Conservation (phyloP, 805 yeast genomes). For the Schwanniomyces sp. region DNA sequence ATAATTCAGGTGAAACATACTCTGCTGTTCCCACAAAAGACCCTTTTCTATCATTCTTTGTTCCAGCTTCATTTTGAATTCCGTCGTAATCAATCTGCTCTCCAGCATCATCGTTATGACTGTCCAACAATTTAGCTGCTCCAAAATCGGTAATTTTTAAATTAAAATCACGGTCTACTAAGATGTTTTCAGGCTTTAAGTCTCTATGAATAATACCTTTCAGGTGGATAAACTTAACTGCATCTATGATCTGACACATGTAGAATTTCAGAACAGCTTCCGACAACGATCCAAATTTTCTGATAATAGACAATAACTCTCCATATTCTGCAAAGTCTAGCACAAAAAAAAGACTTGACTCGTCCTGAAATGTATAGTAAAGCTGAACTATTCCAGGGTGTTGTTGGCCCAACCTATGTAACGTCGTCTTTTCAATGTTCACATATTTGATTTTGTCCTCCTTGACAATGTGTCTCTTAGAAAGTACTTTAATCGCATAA, state of each 20-base stretch:
- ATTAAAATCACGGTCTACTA: slow-evolving; percentile 82
- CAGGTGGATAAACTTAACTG: slow-evolving; percentile 83
- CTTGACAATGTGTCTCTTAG: slow-evolving; percentile 88
- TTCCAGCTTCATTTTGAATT: slow-evolving; percentile 19
- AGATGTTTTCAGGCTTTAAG: slow-evolving; percentile 89
- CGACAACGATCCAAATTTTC: slow-evolving; percentile 73
- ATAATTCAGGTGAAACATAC: slow-evolving; percentile 89
- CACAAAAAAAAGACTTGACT: slow-evolving; percentile 82
- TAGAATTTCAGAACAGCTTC: slow-evolving; percentile 78
- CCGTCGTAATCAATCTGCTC: slow-evolving; percentile 31
- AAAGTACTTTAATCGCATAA: slow-evolving; percentile 88
- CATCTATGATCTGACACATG: slow-evolving; percentile 84
- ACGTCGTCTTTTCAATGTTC: slow-evolving; percentile 88
- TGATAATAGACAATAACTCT: slow-evolving; percentile 79
- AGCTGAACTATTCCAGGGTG: slow-evolving; percentile 94
- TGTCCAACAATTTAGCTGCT: slow-evolving; percentile 78
- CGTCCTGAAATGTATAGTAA: slow-evolving; percentile 94
- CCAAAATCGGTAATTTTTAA: slow-evolving; percentile 96
- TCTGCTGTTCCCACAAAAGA: slow-evolving; percentile 98
- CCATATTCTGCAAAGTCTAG: slow-evolving; percentile 94
- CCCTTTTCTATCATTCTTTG: slow-evolving; percentile 37
- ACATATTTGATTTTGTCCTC: slow-evolving; percentile 96
- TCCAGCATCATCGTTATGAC: slow-evolving; percentile 29
- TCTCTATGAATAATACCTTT: slow-evolving; percentile 93
- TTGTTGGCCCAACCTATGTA: slow-evolving; percentile 76